phyloP scores from a whole-genome alignment of 73 alveolate species.

The Halteria grandinella region DNA sequence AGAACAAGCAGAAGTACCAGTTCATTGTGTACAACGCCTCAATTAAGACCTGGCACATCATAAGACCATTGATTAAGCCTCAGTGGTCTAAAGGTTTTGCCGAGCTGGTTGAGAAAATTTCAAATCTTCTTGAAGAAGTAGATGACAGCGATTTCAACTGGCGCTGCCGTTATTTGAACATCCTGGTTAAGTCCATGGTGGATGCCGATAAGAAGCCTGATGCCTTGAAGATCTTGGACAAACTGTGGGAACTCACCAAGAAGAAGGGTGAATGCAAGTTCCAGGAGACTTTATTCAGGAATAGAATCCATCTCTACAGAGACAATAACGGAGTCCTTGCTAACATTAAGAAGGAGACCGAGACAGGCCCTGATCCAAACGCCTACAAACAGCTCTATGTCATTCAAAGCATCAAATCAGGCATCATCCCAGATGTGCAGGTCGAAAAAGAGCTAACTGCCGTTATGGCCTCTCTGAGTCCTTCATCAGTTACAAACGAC shows the following conservation, averaged over 20 bases:
- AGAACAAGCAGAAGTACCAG: conserved; percentile 94
- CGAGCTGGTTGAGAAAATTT: conserved; percentile 92
- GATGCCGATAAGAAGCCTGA: conserved; percentile 98
- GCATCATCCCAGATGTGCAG: conserved; percentile 94
- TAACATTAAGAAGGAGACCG: conserved; percentile 94
- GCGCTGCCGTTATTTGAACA: conserved; percentile 88
- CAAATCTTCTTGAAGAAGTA: conserved; percentile 94
- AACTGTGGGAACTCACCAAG: conserved; percentile 95
- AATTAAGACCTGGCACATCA: conserved; percentile 87
- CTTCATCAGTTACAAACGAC: conserved; percentile 83
- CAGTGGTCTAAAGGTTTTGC: conserved; percentile 90
- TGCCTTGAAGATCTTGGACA: conserved; percentile 94
- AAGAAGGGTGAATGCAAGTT: conserved; percentile 96
- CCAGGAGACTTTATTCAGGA: conserved; percentile 91
- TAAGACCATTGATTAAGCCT: conserved; percentile 88
- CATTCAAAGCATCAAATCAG: conserved; percentile 93
- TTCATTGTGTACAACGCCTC: conserved; percentile 95
- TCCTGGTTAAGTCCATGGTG: conserved; percentile 87
- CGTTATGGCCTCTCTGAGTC: conserved; percentile 89
- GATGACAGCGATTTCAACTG: conserved; percentile 98
- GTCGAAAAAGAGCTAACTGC: conserved; percentile 97
- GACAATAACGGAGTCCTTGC: conserved; percentile 96
- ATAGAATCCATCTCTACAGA: conserved; percentile 95
- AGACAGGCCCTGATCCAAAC: conserved; percentile 87
- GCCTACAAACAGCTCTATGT: conserved; percentile 88